Conservation (phyloP, 441 rosid genomes). For the Adansonia rubrostipa region DNA sequence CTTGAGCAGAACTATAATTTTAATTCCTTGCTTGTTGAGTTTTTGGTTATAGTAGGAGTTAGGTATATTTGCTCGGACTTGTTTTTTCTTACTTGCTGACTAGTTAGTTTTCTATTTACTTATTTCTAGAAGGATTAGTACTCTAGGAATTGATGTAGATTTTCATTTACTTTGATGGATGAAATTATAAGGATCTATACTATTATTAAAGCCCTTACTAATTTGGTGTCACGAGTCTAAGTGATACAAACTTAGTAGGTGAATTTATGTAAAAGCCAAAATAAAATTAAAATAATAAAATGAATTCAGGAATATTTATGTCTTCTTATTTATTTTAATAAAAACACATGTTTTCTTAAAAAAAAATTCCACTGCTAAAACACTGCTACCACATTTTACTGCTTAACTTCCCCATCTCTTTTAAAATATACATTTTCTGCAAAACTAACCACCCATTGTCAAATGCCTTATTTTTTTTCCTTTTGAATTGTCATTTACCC, state of each 20-base stretch:
- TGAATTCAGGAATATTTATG: slow-evolving; percentile 11
- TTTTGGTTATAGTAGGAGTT: slow-evolving; percentile 2
- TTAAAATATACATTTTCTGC: too few relatives aligned
- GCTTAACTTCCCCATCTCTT: background rate
- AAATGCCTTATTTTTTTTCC: background rate
- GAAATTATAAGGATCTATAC: background rate
- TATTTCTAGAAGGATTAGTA: background rate
- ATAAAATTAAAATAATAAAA: background rate
- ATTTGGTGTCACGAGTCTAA: slow-evolving; percentile 9
- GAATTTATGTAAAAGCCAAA: slow-evolving; percentile 8
- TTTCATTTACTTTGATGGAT: background rate
- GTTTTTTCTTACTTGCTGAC: background rate
- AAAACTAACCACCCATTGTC: background rate
- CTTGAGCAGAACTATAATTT: background rate
- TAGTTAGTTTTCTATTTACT: background rate
- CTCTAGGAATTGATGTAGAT: background rate
- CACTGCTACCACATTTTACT: background rate
- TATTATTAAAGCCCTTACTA: background rate
- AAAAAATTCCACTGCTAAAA: background rate
- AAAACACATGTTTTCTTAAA: background rate
- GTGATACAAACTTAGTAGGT: background rate
- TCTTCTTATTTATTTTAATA: background rate
- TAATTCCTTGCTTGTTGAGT: slow-evolving; percentile 2
- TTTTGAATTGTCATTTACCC: background rate
- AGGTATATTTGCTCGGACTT: slow-evolving; percentile 15